Base-by-base conservation (phyloP, 2,329 filamentous ascomycete species). In the Dryadomyces quercus-mongolicae region DNA sequence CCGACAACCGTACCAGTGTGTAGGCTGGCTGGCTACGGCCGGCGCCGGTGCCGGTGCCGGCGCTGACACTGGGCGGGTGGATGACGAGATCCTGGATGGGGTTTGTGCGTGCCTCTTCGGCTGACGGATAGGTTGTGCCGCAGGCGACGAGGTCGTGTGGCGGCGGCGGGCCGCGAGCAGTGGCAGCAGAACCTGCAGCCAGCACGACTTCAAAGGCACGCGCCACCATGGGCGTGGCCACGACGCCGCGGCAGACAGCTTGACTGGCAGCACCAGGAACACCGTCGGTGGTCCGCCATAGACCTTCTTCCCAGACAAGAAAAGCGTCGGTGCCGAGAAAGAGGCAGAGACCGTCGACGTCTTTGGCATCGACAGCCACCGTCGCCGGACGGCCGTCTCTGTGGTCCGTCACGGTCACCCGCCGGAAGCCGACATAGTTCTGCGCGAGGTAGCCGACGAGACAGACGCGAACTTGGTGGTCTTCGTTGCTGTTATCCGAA, bases 381-480 rank as follows among this genome's bases (percentile, higher is more conserved):
- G 40, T 60, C 34, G 12, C 12, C n/a, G n/a, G n/a, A 5, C 2
- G 1, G 15, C 7, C 12, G 45, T 49, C 52, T 3, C 60, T 62
- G 1, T 64, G 57, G 20, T 6, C 5, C 36, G 38, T 43, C 18
- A 81, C 61, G 0, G 72, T 71, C 48, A 82, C 59, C 44, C 69
- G 69, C 18, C 77, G 72, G 59, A 82, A 82, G 1, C 78, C 78
- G 47, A 81, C 70, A 55, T 80, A 73, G 58, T 77, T 74, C 40
- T 67, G 69, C 1, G 74, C 66, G 10, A 77, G 63, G 58, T 78
- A 80, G 0, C 76, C 75, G 3, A 82, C 55, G 1, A 76, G 69
- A 18, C 73, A 72, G 0, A 58, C 56, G 40, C 42, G 55, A 13
- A 38, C 15, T 8, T 25, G 68, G n/a, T n/a, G n/a, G n/a, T n/a